Evolutionary conservation across 2,329 filamentous ascomycete species (phyloP).

Genomic region (Cryphonectria naterciae): DNA sequence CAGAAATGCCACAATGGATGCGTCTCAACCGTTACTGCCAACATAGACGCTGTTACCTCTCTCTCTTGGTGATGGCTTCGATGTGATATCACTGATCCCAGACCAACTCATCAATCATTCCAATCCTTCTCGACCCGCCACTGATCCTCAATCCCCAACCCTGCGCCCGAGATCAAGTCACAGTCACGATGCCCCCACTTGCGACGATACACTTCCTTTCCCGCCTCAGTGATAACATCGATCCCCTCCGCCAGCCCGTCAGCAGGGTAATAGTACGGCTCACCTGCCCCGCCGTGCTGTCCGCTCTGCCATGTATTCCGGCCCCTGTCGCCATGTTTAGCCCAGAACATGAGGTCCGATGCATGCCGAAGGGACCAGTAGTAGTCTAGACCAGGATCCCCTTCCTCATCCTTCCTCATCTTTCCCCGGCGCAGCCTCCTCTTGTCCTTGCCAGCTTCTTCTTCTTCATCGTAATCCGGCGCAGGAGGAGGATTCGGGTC

Average conservation of each 20-base stretch:
- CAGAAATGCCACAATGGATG: no score
- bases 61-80: no score
- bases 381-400: conserved; percentile 35
- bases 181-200: conserved; percentile 50
- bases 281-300: conserved; percentile 55
- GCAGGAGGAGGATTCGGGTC: conserved; percentile 41
- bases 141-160: conserved; percentile 39
- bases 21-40: no score
- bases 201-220: conserved; percentile 43
- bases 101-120: conserved; percentile 16
- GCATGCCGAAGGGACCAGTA: conserved; percentile 36
- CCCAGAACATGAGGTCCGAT: conserved; percentile 45
- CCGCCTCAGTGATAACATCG: conserved; percentile 50
- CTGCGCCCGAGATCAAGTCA: conserved; percentile 33
- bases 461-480: conserved; percentile 18
- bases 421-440: conserved; percentile 14
- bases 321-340: conserved; percentile 45
- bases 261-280: conserved; percentile 56
- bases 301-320: conserved; percentile 58
- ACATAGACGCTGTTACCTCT: no score
- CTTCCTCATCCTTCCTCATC: conserved; percentile 1
- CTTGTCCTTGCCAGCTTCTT: conserved; percentile 13
- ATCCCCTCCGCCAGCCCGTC: conserved; percentile 50
- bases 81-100: no score
- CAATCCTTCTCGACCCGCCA: conserved; percentile 45